Percentiles rank a stretch among this genome's conserved stretches.
Evolutionary conservation across 2,329 filamentous ascomycete genomes (phyloP).

Genomic region (Pestalotiopsis sp.): DNA sequence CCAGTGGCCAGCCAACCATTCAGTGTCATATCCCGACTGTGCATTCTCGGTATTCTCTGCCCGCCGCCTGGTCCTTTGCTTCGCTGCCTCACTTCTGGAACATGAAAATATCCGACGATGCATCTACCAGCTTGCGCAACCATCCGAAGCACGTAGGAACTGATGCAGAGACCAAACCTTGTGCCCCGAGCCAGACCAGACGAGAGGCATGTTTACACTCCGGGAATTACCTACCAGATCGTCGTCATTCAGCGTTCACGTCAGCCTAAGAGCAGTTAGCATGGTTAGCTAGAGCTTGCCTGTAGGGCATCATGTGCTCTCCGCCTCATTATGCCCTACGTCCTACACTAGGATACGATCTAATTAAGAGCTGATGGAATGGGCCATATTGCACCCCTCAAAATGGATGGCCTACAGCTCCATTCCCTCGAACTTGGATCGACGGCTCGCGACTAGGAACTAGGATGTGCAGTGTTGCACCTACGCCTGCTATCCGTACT

Average conservation of each 20-base stretch:
- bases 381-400: background rate
- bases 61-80: too few species aligned
- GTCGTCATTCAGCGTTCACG: background rate
- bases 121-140: too few species aligned
- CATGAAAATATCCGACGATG: too few species aligned
- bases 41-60: too few species aligned
- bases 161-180: background rate
- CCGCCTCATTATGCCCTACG: conserved; percentile 8
- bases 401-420: conserved; percentile 6
- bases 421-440: background rate
- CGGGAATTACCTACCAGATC: background rate
- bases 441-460: background rate
- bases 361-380: background rate
- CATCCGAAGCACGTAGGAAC: too few species aligned
- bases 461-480: background rate
- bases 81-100: too few species aligned
- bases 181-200: background rate
- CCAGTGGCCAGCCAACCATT: too few species aligned
- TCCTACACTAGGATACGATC: background rate
- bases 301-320: background rate
- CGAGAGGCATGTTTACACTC: background rate
- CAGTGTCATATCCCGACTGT: too few species aligned
- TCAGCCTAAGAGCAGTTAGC: background rate
- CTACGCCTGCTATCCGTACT: background rate
- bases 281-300: background rate